Base-by-base conservation (phyloP, 371 early-diverging fungal species). In the Fennellomyces sp. region DNA sequence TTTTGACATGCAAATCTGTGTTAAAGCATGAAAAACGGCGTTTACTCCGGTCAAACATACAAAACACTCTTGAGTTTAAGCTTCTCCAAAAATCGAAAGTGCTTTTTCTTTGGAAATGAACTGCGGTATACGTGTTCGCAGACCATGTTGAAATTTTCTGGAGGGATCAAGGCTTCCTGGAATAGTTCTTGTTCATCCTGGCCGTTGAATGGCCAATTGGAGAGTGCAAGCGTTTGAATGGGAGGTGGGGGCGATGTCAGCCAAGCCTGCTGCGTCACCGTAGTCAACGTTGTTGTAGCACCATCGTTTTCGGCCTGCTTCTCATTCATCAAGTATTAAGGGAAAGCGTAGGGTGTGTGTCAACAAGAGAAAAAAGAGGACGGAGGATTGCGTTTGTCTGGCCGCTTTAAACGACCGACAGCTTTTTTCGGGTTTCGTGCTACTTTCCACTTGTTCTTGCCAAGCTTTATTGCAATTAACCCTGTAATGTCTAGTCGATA, bases 101-200 rank as follows among this genome's bases (percentile, higher is more conserved):
- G 92, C 58, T 89, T 91, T 65, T 92, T 94, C 58, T 92, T 92
- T 8, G 95, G 95, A 79, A 93, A 94, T 17, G 94, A 94, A 54
- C 91, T 88, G 36, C 98, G 84, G 69, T 97, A 98, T 13, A 98
- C 88, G 63, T 93, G 93, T 39, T 88, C 84, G 19, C 92, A 86
- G n/a, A 97, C 93, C 90, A 97, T 86, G 63, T 86, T 89, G 68
- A 97, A 95, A 83, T 97, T 97, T 61, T 91, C 91, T 0, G 92
- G 92, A n/a, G 95, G 95, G 51, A 90, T 80, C 29, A 94, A 61
- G 1, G 91, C 89, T 66, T 89, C 88, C 41, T 85, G 82, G 58
- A 73, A 78, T 19, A 73, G 26, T 12, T 74, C 75, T 15, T 56
- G 65, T 30, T 81, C 81, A 52, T 78, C 79, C 53, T 77, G 75